Evolutionary conservation across 441 rosid species (phyloP).

Genomic region (Theobroma grandiflorum): DNA sequence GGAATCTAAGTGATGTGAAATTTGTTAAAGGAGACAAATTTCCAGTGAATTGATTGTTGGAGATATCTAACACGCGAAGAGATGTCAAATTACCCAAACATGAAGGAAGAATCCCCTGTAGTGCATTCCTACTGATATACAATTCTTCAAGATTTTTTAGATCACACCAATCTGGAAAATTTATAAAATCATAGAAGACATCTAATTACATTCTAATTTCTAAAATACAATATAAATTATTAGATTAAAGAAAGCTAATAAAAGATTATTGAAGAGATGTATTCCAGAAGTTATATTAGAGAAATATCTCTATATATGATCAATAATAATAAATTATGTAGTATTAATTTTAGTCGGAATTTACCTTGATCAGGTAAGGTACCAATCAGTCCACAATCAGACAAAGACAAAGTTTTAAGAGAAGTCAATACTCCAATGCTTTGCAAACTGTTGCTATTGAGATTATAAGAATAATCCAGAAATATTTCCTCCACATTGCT

Average conservation of each 20-base stretch:
- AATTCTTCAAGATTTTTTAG: not conserved
- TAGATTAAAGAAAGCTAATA: not conserved
- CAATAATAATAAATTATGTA: not conserved
- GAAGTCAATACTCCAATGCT: constrained; percentile 13
- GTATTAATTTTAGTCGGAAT: not conserved
- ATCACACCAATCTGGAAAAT: constrained; percentile 15
- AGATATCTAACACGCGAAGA: constrained; percentile 17
- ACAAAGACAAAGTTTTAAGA: constrained; percentile 17
- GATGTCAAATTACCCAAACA: constrained; percentile 34
- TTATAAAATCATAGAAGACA: not conserved
- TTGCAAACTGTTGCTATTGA: constrained; percentile 13
- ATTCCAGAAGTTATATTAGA: no score
- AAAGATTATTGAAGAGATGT: not conserved
- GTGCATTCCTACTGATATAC: not conserved
- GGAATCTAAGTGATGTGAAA: not conserved
- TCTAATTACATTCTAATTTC: not conserved
- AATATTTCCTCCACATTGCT: constrained; percentile 6
- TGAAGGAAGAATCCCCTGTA: constrained; percentile 25
- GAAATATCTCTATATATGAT: no score
- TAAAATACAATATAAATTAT: not conserved
- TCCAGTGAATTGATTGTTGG: constrained; percentile 5
- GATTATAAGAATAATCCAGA: not conserved
- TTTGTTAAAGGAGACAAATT: not conserved
- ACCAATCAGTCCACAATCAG: not conserved
- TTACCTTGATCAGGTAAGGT: constrained; percentile 11